Evolutionary conservation across 2,329 filamentous ascomycete genomes (phyloP).

Genomic region (Ceratocystis eucalypticola): DNA sequence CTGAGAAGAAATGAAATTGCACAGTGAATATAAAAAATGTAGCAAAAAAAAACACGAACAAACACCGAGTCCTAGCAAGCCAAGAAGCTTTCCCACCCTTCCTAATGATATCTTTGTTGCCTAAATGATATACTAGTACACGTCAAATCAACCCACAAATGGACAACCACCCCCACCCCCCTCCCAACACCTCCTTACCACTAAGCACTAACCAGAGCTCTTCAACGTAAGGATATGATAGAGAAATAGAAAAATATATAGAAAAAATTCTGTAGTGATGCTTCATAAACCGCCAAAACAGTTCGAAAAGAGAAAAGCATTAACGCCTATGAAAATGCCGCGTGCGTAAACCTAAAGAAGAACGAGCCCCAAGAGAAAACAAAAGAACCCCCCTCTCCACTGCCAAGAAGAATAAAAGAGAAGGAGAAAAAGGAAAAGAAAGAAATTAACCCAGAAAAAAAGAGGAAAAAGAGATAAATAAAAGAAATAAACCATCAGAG

Average conservation of each 20-base stretch:
- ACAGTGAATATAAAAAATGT: background rate
- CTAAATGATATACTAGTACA: slow-evolving; percentile 2
- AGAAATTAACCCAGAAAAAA: background rate
- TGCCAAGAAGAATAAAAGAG: background rate
- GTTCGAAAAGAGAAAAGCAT: background rate
- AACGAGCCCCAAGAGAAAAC: background rate
- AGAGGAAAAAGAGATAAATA: background rate
- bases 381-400: background rate
- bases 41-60: background rate
- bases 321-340: slow-evolving; percentile 1
- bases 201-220: background rate
- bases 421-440: background rate
- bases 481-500: background rate
- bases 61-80: background rate
- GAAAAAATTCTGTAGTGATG: background rate
- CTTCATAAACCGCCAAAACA: background rate
- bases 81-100: background rate
- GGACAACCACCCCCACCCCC: background rate
- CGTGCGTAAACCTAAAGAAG: background rate
- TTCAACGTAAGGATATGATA: background rate
- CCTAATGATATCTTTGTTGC: background rate
- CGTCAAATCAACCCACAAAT: background rate
- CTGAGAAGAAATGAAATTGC: background rate
- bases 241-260: background rate
- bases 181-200: background rate